Evolutionary conservation across 345 rosid genomes (phyloP), one percentile per base, ranked within the genome.

Genomic region (Rhizophora mangle): DNA sequence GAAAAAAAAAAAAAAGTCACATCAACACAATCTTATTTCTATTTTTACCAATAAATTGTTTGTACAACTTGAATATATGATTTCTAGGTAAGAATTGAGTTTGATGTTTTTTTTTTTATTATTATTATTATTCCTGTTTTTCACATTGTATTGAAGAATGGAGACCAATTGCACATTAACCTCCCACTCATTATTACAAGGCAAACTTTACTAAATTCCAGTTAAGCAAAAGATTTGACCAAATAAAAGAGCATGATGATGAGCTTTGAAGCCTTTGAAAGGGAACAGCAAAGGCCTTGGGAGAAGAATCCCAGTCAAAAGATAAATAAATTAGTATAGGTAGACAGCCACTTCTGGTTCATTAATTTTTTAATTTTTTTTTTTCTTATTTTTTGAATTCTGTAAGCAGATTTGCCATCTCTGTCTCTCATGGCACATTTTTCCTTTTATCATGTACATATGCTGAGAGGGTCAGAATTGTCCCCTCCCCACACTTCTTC

Each of bases 281-380:
- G 67, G 60, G 51, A 27, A 22, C 24, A 21, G 67, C 62, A 68
- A 63, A 61, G 39, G 72, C 70, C 56, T 34, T 60, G 56, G 49
- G 15, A 43, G 49, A 67, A 70, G 82, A 78, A 82, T 78, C 82
- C 82, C 80, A 75, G 70, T 74, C 72, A 72, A 39, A 68, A 15
- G n/a, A 21, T 19, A 9, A 24, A 21, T 19, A 9, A 24, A 29
- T 11, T 22, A n/a, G 29, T 24, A 26, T 22, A 32, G 30, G 66
- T 5, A 15, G 43, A 13, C 66, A 52, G 29, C 32, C 65, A 59
- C 71, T 58, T 34, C 54, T 63, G 54, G 26, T 22, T 32, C 27
- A n/a, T 60, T 1, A 21, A 57, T 18, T 9, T 15, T 18, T 9
- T 15, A 37, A n/a, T 7, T 54, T 63, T 59, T 30, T 8, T 73